Evolutionary conservation across 768 basidiomycete genomes (phyloP), one percentile per base, ranked within the genome.

Genomic region (Dendrothele bispora): DNA sequence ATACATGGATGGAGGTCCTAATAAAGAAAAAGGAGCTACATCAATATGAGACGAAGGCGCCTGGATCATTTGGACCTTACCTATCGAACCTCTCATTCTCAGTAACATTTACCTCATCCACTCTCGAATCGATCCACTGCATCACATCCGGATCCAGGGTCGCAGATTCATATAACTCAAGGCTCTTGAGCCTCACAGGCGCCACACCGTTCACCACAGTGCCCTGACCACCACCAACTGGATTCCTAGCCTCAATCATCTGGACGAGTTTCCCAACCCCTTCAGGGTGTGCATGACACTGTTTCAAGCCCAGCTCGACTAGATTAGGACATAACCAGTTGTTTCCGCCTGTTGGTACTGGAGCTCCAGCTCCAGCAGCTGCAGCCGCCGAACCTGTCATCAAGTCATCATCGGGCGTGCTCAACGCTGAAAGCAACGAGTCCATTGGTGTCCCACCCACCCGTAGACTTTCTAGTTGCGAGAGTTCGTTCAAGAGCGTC

Each of bases 181-280:
- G 58, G 42, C 69, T 66, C 55, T 70, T 73, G 53, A 90, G 61
- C 57, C 78, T 73, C 51, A 67, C 67, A 0, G 83, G 83, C 7
- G 70, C 66, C n/a, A 75, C 75, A 0, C 77, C 77, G 22, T 68
- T 70, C 28, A 69, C 64, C n/a, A 57, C 35, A 11, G 57, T 61
- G 21, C 60, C 65, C 37, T 64, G 59, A 12, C 39, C 41, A 21
- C 41, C 44, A 26, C 44, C 51, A 21, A 71, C 73, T 0, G 88
- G 88, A 59, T 90, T 90, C 43, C 88, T 71, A 47, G 78, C 77
- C 39, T 88, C 85, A 18, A 91, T 75, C 67, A 88, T 75, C 60
- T 80, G 78, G 21, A 91, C 84, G 17, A 90, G 74, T 64, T 83
- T 84, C 42, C 73, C 71, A 21, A 86, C 77, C 22, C 79, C 82